These are phyloP conservation scores for Obelidium mucronatum DNA, from an alignment of 192 early-diverging fungal species.

Conservation along the genomic window DNA sequence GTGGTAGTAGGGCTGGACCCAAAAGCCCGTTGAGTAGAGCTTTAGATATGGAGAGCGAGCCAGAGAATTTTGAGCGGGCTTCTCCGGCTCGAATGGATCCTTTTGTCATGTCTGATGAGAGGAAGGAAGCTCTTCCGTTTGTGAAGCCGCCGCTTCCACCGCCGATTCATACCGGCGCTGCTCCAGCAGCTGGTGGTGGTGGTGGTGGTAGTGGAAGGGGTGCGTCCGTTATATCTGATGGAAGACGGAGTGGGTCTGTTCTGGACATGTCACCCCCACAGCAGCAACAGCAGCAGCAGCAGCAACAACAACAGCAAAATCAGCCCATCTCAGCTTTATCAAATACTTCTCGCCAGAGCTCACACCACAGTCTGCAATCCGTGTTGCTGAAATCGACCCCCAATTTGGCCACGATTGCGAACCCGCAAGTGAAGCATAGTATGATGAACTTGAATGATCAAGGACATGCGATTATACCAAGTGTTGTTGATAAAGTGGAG, in stretches of 20 bases:
- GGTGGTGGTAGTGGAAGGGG: too few relatives aligned
- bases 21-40: slow-evolving; percentile 5
- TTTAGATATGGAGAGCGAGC: slow-evolving; percentile 15
- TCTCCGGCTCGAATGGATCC: not conserved
- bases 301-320: too few relatives aligned
- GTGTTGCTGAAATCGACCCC: not conserved
- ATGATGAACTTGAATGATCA: slow-evolving; percentile 34
- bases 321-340: not conserved
- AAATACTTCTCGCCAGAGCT: slow-evolving; percentile 8
- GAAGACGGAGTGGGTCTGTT: too few relatives aligned
- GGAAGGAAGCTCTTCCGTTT: not conserved
- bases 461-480: slow-evolving; percentile 35
- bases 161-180: not conserved
- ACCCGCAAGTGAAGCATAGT: slow-evolving; percentile 22
- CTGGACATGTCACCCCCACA: too few relatives aligned
- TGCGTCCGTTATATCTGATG: too few relatives aligned
- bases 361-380: not conserved
- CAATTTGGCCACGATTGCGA: slow-evolving; percentile 29
- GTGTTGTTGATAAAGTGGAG: slow-evolving; percentile 36
- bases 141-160: not conserved
- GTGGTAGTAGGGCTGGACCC: too few relatives aligned
- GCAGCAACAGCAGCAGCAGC: too few relatives aligned
- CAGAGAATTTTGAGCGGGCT: not conserved
- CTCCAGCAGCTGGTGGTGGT: too few relatives aligned
- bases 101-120: not conserved